A percentile compares a stretch with the other conserved stretches of the same genome.
phyloP scores from a whole-genome alignment of 177 flowering plant genomes.

The Telopea speciosissima region DNA sequence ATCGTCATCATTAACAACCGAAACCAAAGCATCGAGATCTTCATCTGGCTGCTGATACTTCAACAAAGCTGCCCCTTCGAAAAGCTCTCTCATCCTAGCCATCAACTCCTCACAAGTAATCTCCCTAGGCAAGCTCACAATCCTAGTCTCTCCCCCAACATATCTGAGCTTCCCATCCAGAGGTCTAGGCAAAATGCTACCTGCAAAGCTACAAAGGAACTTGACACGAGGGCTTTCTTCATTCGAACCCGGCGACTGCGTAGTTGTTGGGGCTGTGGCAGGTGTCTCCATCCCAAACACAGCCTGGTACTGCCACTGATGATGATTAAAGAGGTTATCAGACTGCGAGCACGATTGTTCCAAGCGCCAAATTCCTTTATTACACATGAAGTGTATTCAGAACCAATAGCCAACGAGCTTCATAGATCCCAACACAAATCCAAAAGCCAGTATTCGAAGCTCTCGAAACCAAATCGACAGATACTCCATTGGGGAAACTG shows the following conservation, averaged over 20 bases:
- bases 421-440: background rate
- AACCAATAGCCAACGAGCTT: conserved; percentile 5
- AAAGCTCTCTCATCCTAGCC: conserved; percentile 76
- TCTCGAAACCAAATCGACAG: conserved; percentile 6
- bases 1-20: conserved; percentile 97
- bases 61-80: conserved; percentile 54
- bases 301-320: conserved; percentile 13
- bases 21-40: conserved; percentile 94
- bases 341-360: conserved; percentile 12
- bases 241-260: conserved; percentile 19
- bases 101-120: conserved; percentile 65
- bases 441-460: background rate
- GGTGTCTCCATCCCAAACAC: conserved; percentile 48
- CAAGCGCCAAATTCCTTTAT: conserved; percentile 25
- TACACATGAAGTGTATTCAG: conserved; percentile 37
- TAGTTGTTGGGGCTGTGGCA: conserved; percentile 12
- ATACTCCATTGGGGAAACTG: conserved; percentile 7
- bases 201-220: conserved; percentile 83
- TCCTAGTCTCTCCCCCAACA: conserved; percentile 95
- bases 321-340: conserved; percentile 15
- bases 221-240: conserved; percentile 72
- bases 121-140: conserved; percentile 73
- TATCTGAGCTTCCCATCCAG: conserved; percentile 91
- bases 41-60: conserved; percentile 99
- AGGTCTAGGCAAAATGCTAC: conserved; percentile 90